phyloP scores from a whole-genome alignment of 148 eudicot genomes.

The Suaeda aralocaspica region DNA sequence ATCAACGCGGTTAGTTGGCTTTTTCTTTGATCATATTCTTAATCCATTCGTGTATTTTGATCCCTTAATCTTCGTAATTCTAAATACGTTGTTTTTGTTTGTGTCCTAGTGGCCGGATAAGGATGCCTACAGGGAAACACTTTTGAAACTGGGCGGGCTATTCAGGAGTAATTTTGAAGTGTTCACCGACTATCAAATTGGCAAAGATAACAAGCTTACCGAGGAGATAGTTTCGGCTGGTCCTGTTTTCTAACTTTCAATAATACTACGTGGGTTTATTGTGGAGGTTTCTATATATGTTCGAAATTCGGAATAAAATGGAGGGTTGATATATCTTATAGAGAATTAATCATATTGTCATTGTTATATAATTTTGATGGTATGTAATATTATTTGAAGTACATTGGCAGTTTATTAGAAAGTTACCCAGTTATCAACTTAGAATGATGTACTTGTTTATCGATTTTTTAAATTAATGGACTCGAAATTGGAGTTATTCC shows the following conservation, averaged over 20 bases:
- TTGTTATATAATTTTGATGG: not conserved
- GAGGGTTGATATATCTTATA: not conserved
- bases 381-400: not conserved
- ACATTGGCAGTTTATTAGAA: not conserved
- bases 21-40: not conserved
- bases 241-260: conserved; percentile 40
- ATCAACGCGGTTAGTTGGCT: conserved; percentile 53
- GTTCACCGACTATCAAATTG: conserved; percentile 53
- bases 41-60: not conserved
- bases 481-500: too few relatives aligned
- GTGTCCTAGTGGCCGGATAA: conserved; percentile 57
- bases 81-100: not conserved
- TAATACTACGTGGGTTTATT: too few relatives aligned
- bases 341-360: not conserved
- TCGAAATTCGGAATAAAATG: too few relatives aligned
- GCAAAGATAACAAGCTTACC: conserved; percentile 50
- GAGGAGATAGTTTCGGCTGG: conserved; percentile 69
- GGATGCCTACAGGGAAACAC: conserved; percentile 49
- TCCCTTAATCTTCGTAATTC: too few relatives aligned
- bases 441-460: too few relatives aligned
- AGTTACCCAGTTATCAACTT: not conserved
- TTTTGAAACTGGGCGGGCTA: conserved; percentile 55
- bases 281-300: too few relatives aligned
- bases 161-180: conserved; percentile 73
- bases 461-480: too few relatives aligned